Evolutionary conservation across 768 basidiomycete genomes (phyloP), one percentile per base, ranked within the genome.

Genomic region (Boletus coccyginus): DNA sequence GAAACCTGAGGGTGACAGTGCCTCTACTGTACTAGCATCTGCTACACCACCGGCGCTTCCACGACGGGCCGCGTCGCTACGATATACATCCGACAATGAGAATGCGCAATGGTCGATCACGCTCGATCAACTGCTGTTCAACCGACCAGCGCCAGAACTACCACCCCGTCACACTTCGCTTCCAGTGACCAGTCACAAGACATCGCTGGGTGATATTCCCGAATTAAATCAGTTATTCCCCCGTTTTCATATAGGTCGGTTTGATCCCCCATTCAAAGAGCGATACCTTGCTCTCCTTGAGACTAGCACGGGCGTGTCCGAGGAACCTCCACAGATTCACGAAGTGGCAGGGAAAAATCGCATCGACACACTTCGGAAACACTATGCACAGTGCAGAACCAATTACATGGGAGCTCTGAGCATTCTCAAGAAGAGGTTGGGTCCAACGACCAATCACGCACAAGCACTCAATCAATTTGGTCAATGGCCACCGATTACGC

Each of bases 361-460:
- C 12, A 42, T 21, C 14, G 19, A 13, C 6, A 13, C 7, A 13
- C 41, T 42, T 0, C 1, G 19, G 19, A 12, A 24, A 12, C 41
- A 42, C 21, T 42, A 21, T 13, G 3, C 29, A 19, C 10, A 13
- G 14, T 42, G 41, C 7, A 42, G 14, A 21, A 21, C 9, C 19
- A 24, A 21, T 21, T 42, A 42, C 14, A 10, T 8, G 41, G 6
- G 35, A 7, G n/a, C 16, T 16, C 13, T 66, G 19, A 13, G 21
- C 1, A 6, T n/a, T 14, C 31, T 66, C 13, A 31, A 16, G 24
- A 2, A 13, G 41, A 42, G 41, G 6, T 11, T 42, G 11, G 41
- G 19, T 6, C 12, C 14, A 21, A 21, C 13, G 3, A 21, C 41
- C 7, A 21, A 21, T 42, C 11, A 53, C 79, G 41, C 14, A 24